Evolutionary conservation across 2,329 filamentous ascomycete genomes (phyloP).

Genomic region (Aspergillus terreus): DNA sequence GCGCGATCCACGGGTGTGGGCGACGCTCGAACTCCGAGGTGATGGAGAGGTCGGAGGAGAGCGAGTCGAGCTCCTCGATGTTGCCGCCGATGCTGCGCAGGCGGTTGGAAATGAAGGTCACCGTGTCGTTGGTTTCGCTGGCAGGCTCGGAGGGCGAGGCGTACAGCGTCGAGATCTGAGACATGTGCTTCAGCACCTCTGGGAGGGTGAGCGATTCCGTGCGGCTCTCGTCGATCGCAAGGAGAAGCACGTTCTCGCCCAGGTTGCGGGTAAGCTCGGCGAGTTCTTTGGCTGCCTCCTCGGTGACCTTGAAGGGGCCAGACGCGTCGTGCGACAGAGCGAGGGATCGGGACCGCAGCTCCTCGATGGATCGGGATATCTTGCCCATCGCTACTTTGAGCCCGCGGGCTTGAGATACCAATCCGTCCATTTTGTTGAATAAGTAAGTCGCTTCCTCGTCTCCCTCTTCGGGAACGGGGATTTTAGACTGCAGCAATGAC

Average conservation of each 20-base stretch:
- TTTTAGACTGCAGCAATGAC: constrained; percentile 62
- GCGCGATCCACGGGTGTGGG: constrained; percentile 75
- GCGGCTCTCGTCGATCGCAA: constrained; percentile 70
- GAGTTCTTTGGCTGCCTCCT: constrained; percentile 61
- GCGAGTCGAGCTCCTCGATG: constrained; percentile 66
- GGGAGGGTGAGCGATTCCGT: constrained; percentile 62
- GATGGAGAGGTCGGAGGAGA: constrained; percentile 67
- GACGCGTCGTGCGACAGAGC: constrained; percentile 66
- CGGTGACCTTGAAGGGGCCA: constrained; percentile 67
- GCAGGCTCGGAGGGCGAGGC: constrained; percentile 22
- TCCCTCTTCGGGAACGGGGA: constrained; percentile 58
- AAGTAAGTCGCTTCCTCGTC: constrained; percentile 69
- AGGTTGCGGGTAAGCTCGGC: constrained; percentile 64
- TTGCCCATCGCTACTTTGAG: constrained; percentile 81
- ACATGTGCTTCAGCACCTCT: constrained; percentile 64
- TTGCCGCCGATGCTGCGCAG: constrained; percentile 62
- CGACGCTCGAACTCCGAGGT: constrained; percentile 75
- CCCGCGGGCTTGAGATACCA: constrained; percentile 73
- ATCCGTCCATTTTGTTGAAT: constrained; percentile 64
- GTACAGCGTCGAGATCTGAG: constrained; percentile 26
- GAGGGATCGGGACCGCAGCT: constrained; percentile 71
- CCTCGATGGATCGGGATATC: constrained; percentile 70
- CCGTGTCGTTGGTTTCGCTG: constrained; percentile 52
- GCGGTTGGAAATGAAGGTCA: constrained; percentile 64
- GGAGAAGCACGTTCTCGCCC: constrained; percentile 61